A percentile compares a stretch with the other conserved stretches of the same genome.
Conservation (phyloP, 2,329 filamentous ascomycete genomes). For the Geosmithia morbida region DNA sequence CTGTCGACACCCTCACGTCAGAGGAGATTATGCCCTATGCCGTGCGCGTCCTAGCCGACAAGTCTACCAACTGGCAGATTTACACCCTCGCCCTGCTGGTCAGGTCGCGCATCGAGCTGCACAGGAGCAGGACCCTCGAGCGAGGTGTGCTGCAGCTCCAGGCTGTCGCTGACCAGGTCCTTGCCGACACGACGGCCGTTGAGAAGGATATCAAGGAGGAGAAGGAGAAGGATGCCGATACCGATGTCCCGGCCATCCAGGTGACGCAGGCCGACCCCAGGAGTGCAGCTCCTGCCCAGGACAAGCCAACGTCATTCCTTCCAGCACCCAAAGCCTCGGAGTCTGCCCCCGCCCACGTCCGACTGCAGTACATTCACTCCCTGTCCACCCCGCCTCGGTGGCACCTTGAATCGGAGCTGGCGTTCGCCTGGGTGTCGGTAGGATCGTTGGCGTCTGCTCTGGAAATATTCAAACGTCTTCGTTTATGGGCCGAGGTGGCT, state of each 20-base stretch:
- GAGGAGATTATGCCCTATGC: slow-evolving; percentile 91
- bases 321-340: slow-evolving; percentile 63
- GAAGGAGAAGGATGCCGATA: slow-evolving; percentile 11
- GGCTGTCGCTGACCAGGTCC: slow-evolving; percentile 86
- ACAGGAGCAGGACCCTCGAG: slow-evolving; percentile 76
- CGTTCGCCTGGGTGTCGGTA: slow-evolving; percentile 79
- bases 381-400: slow-evolving; percentile 76
- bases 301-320: slow-evolving; percentile 61
- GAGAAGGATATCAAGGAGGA: slow-evolving; percentile 4
- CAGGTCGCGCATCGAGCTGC: slow-evolving; percentile 77
- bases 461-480: slow-evolving; percentile 87
- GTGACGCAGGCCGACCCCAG: slow-evolving; percentile 20
- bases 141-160: slow-evolving; percentile 84
- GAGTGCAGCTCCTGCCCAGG: slow-evolving; percentile 9
- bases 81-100: slow-evolving; percentile 90
- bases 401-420: slow-evolving; percentile 89
- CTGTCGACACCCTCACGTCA: slow-evolving; percentile 71
- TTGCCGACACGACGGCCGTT: slow-evolving; percentile 57
- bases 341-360: slow-evolving; percentile 60
- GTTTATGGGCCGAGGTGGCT: slow-evolving; percentile 90
- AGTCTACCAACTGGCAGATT: slow-evolving; percentile 92
- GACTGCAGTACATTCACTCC: slow-evolving; percentile 72
- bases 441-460: slow-evolving; percentile 81
- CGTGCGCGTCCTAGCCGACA: slow-evolving; percentile 71
- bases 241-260: slow-evolving; percentile 28